A percentile compares a stretch with the other conserved stretches of the same genome.
Evolutionary conservation across 1,284 basidiomycete genomes (phyloP).

Genomic region (Tetrapyrgos nigripes): DNA sequence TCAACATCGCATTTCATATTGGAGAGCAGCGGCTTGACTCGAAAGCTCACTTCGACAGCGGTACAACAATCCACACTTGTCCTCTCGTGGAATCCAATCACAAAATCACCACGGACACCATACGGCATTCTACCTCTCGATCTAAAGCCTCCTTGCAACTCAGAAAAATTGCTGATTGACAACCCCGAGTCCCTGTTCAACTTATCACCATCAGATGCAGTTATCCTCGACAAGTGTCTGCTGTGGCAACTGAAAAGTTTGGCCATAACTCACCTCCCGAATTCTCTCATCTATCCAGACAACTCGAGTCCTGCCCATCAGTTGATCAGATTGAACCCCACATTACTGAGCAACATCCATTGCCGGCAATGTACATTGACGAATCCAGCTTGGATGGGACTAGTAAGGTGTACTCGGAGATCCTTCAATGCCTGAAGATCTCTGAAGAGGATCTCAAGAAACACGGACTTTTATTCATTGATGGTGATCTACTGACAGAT

Average conservation of each 20-base stretch:
- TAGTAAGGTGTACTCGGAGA: conserved; percentile 9
- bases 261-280: conserved; percentile 13
- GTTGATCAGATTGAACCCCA: conserved; percentile 22
- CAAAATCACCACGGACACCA: neutral
- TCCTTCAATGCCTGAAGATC: conserved; percentile 5
- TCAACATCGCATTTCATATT: conserved; percentile 34
- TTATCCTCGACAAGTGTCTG: no score
- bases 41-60: conserved; percentile 36
- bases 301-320: conserved; percentile 13
- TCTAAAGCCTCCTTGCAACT: no score
- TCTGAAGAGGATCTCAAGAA: conserved; percentile 12
- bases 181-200: no score
- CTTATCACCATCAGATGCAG: no score
- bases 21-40: conserved; percentile 24
- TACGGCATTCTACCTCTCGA: no score
- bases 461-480: conserved; percentile 23
- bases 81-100: conserved; percentile 22
- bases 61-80: conserved; percentile 33
- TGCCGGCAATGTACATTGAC: conserved; percentile 24
- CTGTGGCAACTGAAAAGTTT: conserved; percentile 20
- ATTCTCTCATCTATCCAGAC: conserved; percentile 6
- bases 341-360: conserved; percentile 20
- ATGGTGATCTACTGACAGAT: conserved; percentile 25
- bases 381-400: conserved; percentile 24
- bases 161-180: no score